Percentiles rank a stretch among this genome's conserved stretches.
These are phyloP conservation scores for Aspergillus wentii DNA, from an alignment of 495 filamentous ascomycete species.

Conservation along the genomic window DNA sequence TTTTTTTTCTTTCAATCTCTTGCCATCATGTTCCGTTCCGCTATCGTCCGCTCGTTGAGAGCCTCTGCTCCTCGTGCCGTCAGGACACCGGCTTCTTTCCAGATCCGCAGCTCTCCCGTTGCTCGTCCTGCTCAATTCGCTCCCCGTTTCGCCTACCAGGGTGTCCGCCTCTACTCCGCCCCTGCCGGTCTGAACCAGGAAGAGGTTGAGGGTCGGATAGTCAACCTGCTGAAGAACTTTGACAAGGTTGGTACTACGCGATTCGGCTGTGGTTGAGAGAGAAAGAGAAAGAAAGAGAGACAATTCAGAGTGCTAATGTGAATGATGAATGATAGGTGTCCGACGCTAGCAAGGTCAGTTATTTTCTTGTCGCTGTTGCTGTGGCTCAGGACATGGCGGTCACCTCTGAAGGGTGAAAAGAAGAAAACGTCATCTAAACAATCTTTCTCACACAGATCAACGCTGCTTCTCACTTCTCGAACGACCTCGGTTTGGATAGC, in stretches of 20 bases:
- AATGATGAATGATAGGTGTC: constrained; percentile 50
- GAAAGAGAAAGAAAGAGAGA: not conserved
- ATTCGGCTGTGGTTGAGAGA: too few relatives aligned
- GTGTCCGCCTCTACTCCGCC: constrained; percentile 80
- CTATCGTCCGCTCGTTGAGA: constrained; percentile 62
- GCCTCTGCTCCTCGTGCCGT: constrained; percentile 54
- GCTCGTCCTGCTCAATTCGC: constrained; percentile 41
- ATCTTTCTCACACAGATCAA: constrained; percentile 56
- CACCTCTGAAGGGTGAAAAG: constrained; percentile 1
- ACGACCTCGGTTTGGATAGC: constrained; percentile 93
- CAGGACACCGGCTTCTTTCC: constrained; percentile 48
- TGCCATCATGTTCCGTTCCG: constrained; percentile 78
- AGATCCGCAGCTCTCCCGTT: constrained; percentile 53
- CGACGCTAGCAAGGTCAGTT: constrained; percentile 68
- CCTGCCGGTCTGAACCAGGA: constrained; percentile 67
- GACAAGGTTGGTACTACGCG: constrained; percentile 94
- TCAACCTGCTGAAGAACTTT: constrained; percentile 87
- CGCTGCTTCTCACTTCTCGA: constrained; percentile 79
- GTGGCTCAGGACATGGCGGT: constrained; percentile 2
- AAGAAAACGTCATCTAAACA: constrained; percentile 8
- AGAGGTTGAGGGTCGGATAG: constrained; percentile 89
- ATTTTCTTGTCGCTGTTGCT: constrained; percentile 6
- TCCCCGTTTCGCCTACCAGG: constrained; percentile 49
- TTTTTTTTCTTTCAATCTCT: constrained; percentile 21
- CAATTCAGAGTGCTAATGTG: constrained; percentile 13